A percentile compares a stretch with the other conserved stretches of the same genome.
These are phyloP conservation scores for Astrothelium subdiscretum DNA, from an alignment of 495 filamentous ascomycete species.

Conservation along the genomic window DNA sequence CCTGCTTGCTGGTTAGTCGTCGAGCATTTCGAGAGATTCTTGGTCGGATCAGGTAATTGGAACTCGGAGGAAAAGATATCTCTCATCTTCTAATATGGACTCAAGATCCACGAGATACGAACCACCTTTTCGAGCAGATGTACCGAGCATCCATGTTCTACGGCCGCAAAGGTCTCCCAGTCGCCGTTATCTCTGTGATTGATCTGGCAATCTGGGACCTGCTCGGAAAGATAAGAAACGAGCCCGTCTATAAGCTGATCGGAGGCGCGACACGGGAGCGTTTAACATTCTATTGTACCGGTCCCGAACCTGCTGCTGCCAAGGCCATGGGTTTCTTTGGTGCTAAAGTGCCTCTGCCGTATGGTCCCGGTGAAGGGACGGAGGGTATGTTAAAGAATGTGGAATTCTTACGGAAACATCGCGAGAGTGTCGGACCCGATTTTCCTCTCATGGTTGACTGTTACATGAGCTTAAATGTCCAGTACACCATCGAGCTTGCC, in stretches of 20 bases:
- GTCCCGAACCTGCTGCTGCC: conserved; percentile 66
- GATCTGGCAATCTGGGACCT: conserved; percentile 89
- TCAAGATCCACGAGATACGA: conserved; percentile 71
- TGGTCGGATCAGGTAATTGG: conserved; percentile 58
- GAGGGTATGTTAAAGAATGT: conserved; percentile 77
- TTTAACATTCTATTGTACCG: conserved; percentile 88
- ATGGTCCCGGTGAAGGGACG: conserved; percentile 74
- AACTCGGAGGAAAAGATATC: background rate
- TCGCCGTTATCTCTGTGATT: conserved; percentile 86
- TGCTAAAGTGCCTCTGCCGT: conserved; percentile 78
- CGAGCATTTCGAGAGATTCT: conserved; percentile 82
- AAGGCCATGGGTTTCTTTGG: conserved; percentile 79
- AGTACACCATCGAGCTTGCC: conserved; percentile 83
- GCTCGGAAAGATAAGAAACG: conserved; percentile 74
- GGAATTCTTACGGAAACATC: conserved; percentile 73
- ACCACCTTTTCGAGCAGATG: conserved; percentile 88
- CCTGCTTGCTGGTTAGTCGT: conserved; percentile 87
- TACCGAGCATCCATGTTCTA: conserved; percentile 93
- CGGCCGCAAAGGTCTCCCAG: conserved; percentile 77
- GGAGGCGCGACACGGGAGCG: conserved; percentile 71
- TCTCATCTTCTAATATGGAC: background rate
- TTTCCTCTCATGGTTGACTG: conserved; percentile 92
- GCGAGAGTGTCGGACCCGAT: conserved; percentile 73
- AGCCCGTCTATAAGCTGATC: conserved; percentile 91
- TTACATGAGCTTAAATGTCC: conserved; percentile 88